Evolutionary conservation across 495 filamentous ascomycete species (phyloP).

Genomic region (Neurospora cerealis): DNA sequence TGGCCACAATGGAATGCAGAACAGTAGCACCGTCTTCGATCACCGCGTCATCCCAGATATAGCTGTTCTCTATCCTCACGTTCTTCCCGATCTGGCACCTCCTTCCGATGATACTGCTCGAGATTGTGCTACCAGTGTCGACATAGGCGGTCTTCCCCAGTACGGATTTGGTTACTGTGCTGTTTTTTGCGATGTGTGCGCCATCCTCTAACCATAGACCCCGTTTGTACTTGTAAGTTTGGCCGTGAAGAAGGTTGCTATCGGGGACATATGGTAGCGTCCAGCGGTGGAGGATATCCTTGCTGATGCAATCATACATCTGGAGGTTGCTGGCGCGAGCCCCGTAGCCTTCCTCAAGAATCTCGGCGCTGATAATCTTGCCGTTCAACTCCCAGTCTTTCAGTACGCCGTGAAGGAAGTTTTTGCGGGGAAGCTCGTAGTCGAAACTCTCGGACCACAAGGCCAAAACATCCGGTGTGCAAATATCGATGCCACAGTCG

Average conservation of each 20-base stretch:
- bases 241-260: constrained; percentile 67
- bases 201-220: constrained; percentile 63
- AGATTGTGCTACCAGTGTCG: constrained; percentile 57
- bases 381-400: constrained; percentile 96
- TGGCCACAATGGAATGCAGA: constrained; percentile 64
- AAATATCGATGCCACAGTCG: constrained; percentile 95
- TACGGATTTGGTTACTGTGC: constrained; percentile 46
- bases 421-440: constrained; percentile 76
- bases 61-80: constrained; percentile 67
- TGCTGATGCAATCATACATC: constrained; percentile 85
- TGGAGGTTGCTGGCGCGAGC: constrained; percentile 75
- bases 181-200: constrained; percentile 46
- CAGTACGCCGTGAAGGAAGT: constrained; percentile 83
- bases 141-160: constrained; percentile 69
- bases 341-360: constrained; percentile 69
- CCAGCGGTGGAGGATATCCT: constrained; percentile 80
- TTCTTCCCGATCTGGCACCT: constrained; percentile 78
- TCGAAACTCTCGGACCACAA: constrained; percentile 98
- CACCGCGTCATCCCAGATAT: constrained; percentile 79
- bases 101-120: constrained; percentile 68
- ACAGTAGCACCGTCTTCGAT: constrained; percentile 67
- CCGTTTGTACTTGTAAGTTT: constrained; percentile 64
- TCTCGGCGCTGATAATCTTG: constrained; percentile 88
- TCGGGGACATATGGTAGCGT: constrained; percentile 91
- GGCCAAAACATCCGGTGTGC: constrained; percentile 87